Evolutionary conservation across 805 yeast species (phyloP).

Genomic region (Candida pseudoglaebosa): DNA sequence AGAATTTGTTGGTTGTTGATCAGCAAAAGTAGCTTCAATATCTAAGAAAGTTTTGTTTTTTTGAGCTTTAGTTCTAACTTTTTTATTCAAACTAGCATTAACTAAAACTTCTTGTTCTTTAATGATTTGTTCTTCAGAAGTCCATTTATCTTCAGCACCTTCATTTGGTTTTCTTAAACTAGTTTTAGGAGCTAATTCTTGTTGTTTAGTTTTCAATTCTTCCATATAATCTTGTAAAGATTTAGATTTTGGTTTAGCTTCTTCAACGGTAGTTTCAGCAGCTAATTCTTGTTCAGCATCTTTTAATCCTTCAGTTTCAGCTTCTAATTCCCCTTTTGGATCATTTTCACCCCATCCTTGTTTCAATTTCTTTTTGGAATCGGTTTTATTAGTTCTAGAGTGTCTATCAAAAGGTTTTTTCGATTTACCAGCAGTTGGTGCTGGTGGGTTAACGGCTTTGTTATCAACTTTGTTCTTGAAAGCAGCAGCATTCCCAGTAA

Average conservation of each 20-base stretch:
- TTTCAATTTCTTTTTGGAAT: constrained; percentile 77
- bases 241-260: constrained; percentile 52
- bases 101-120: constrained; percentile 61
- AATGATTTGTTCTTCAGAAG: constrained; percentile 53
- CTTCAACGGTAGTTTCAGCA: constrained; percentile 43
- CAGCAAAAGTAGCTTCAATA: constrained; percentile 68
- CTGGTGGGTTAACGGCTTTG: constrained; percentile 58
- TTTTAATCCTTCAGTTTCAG: constrained; percentile 49
- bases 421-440: constrained; percentile 49
- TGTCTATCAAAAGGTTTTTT: constrained; percentile 77
- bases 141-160: constrained; percentile 51
- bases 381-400: constrained; percentile 78
- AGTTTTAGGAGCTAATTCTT: constrained; percentile 33
- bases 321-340: constrained; percentile 59
- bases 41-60: constrained; percentile 82
- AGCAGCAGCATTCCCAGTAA: constrained; percentile 88
- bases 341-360: constrained; percentile 87
- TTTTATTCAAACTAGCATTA: constrained; percentile 62
- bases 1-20: constrained; percentile 41
- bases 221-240: constrained; percentile 86
- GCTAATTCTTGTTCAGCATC: constrained; percentile 41
- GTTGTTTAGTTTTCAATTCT: constrained; percentile 50
- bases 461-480: constrained; percentile 70
- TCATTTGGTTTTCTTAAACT: constrained; percentile 51
- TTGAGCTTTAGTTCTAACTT: constrained; percentile 63